Evolutionary conservation across 345 rosid genomes (phyloP), one percentile per base, ranked within the genome.

Genomic region (Brassica nigra): DNA sequence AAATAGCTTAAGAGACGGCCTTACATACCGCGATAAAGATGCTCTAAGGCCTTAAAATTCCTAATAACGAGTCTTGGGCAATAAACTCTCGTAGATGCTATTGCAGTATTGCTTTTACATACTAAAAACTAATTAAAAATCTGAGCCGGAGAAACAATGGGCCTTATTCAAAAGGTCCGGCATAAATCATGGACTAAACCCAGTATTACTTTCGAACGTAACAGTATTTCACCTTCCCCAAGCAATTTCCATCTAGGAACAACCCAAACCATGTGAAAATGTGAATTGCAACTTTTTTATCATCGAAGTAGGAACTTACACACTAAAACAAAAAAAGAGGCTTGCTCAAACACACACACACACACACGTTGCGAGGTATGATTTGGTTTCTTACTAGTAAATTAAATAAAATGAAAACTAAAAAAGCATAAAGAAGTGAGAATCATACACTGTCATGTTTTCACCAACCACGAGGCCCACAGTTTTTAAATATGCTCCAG

Each of bases 391-490:
- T 75, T 14, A 54, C 37, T 65, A 33, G 7, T 75, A 65, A 54
- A 47, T 23, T 23, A 75, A 27, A 72, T 59, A 61, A 34, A 65
- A 8, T 23, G 63, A n/a, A 14, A 73, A 34, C 0, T 33, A 15
- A 23, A 64, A 16, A 16, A 73, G 30, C 42, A 39, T 67, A 11
- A 76, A 76, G 23, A 29, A 47, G 70, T 31, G 59, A 39, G 61
- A 8, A 2, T 58, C 39, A 58, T 57, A 36, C 66, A 76, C 44
- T 37, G 54, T 37, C 30, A 75, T 37, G 55, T 55, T 34, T 55
- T 36, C 66, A 76, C 58, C 29, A 23, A 76, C 44, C 59, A 36
- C 9, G 29, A 68, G 61, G 23, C 79, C 47, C 61, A 68, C 73
- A 67, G 9, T n/a, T 76, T 29, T 29, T 37, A 59, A 39, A 23